Evolutionary conservation across 164 flowering plant genomes (phyloP).

Genomic region (Hamamelis virginiana): DNA sequence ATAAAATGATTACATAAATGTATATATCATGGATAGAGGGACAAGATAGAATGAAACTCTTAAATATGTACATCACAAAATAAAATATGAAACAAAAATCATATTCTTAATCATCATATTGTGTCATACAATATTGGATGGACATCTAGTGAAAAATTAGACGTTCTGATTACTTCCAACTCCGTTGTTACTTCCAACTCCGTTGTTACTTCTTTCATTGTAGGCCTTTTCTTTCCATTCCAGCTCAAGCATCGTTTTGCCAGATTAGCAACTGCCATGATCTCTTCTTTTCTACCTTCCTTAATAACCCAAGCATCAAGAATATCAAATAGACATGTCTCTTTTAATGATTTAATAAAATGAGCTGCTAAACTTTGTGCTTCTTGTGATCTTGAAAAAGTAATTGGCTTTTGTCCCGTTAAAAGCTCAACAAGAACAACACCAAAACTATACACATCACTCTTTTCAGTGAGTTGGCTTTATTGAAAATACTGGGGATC

Average conservation of each 20-base stretch:
- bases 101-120: too few relatives aligned
- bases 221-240: slow-evolving; percentile 25
- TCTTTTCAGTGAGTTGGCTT: neutral
- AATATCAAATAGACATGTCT: slow-evolving; percentile 13
- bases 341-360: slow-evolving; percentile 19
- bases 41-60: too few relatives aligned
- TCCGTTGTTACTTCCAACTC: slow-evolving; percentile 16
- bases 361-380: slow-evolving; percentile 18
- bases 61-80: too few relatives aligned
- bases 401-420: slow-evolving; percentile 20
- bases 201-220: slow-evolving; percentile 21
- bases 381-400: slow-evolving; percentile 4
- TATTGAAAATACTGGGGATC: slow-evolving; percentile 24
- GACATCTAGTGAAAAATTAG: too few relatives aligned
- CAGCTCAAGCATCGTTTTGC: slow-evolving; percentile 21
- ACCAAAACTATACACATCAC: slow-evolving; percentile 16
- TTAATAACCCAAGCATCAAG: slow-evolving; percentile 12
- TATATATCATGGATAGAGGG: too few relatives aligned
- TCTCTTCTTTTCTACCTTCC: slow-evolving; percentile 18
- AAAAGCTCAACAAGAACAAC: slow-evolving; percentile 25
- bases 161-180: slow-evolving; percentile 9
- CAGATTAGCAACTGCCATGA: slow-evolving; percentile 17
- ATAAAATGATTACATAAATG: too few relatives aligned
- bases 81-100: too few relatives aligned
- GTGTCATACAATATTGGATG: too few relatives aligned